phyloP scores from a whole-genome alignment of 345 rosid genomes.

The rapeseed (Brassica napus) region DNA sequence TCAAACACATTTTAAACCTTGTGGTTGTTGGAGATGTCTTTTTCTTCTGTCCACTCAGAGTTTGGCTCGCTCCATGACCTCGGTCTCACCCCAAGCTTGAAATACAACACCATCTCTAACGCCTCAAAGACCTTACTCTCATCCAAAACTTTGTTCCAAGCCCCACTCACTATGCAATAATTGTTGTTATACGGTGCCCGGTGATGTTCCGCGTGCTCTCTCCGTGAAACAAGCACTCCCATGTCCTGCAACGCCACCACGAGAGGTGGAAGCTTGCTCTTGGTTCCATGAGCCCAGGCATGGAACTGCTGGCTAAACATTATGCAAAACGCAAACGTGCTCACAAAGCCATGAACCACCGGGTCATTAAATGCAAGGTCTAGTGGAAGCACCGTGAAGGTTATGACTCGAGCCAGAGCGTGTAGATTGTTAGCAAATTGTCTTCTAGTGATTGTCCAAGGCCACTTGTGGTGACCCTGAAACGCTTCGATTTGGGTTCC shows the following conservation, averaged over 20 bases:
- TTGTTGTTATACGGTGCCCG: constrained; percentile 69
- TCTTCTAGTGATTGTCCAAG: constrained; percentile 76
- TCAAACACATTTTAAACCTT: too few relatives aligned
- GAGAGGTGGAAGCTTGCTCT: constrained; percentile 62
- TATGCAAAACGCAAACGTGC: constrained; percentile 58
- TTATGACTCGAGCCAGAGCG: constrained; percentile 51
- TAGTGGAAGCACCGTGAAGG: constrained; percentile 59
- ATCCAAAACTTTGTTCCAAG: constrained; percentile 69
- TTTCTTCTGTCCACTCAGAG: constrained; percentile 64
- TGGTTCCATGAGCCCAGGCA: constrained; percentile 85
- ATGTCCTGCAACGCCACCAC: constrained; percentile 68
- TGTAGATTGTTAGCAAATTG: constrained; percentile 78
- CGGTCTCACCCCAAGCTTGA: constrained; percentile 57
- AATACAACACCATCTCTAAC: constrained; percentile 62
- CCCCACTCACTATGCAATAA: constrained; percentile 80
- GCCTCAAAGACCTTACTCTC: constrained; percentile 58
- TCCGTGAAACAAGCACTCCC: constrained; percentile 63
- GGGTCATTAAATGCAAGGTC: constrained; percentile 51
- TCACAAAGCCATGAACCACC: constrained; percentile 49
- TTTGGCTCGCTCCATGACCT: constrained; percentile 76
- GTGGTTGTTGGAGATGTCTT: constrained; percentile 13
- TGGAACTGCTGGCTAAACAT: constrained; percentile 88
- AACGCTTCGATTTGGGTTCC: background rate
- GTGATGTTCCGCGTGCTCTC: constrained; percentile 67
- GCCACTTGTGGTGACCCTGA: constrained; percentile 77